A percentile compares a stretch with the other conserved stretches of the same genome.
phyloP scores from a whole-genome alignment of 2,329 filamentous ascomycete genomes.

The Ilyonectria robusta region DNA sequence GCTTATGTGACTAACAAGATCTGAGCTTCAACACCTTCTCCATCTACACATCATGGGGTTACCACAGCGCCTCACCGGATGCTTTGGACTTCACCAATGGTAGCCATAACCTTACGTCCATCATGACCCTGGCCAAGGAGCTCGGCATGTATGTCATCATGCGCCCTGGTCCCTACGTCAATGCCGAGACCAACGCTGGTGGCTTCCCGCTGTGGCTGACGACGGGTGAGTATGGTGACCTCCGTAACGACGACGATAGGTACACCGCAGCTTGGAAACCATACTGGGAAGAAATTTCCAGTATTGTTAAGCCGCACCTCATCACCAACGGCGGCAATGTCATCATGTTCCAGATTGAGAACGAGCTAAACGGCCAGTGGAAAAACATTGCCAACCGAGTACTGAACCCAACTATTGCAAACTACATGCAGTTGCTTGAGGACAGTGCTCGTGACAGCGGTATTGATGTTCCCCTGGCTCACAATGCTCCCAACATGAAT shows the following conservation, averaged over 20 bases:
- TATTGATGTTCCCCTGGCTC: conserved; percentile 70
- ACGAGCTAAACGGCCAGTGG: conserved; percentile 65
- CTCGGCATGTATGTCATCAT: conserved; percentile 60
- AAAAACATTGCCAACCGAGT: conserved; percentile 57
- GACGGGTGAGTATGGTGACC: conserved; percentile 69
- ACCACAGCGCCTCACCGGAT: conserved; percentile 54
- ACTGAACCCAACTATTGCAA: conserved; percentile 62
- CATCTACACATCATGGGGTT: conserved; percentile 60
- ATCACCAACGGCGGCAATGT: conserved; percentile 71
- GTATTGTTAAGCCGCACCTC: conserved; percentile 65
- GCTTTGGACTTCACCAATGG: conserved; percentile 48
- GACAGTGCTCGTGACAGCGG: conserved; percentile 67
- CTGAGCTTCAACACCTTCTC: conserved; percentile 59
- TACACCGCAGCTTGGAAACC: conserved; percentile 69
- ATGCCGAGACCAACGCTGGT: conserved; percentile 74
- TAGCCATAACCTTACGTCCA: conserved; percentile 63
- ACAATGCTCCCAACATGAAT: conserved; percentile 72
- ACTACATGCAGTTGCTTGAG: conserved; percentile 72
- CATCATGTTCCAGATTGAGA: conserved; percentile 69
- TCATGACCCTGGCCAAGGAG: conserved; percentile 63
- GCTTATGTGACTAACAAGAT: neutral
- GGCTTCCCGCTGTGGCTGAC: conserved; percentile 75
- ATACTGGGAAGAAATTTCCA: conserved; percentile 65
- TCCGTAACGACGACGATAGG: conserved; percentile 66
- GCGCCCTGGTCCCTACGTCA: conserved; percentile 73